These are phyloP conservation scores for Magnolia officinalis DNA, from an alignment of 164 flowering plant genomes.

Conservation along the genomic window DNA sequence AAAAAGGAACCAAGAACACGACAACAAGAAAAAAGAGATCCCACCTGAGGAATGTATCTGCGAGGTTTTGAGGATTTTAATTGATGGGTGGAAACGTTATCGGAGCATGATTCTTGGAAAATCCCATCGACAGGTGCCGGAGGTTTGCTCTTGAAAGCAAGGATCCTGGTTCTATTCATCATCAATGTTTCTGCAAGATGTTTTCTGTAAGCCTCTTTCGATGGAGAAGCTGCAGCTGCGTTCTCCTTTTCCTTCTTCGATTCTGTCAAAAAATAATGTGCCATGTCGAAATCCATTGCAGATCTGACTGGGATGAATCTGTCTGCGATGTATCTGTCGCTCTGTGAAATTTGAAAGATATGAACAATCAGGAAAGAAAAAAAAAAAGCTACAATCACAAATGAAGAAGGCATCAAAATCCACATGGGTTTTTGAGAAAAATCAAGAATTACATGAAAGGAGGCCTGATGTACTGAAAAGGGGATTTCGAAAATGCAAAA, in stretches of 20 bases:
- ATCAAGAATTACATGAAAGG: background rate
- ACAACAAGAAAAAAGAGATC: background rate
- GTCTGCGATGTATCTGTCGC: slow-evolving; percentile 18
- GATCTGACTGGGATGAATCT: slow-evolving; percentile 55
- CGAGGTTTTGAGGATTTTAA: slow-evolving; percentile 33
- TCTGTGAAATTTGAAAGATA: slow-evolving; percentile 19
- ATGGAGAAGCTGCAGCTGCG: slow-evolving; percentile 31
- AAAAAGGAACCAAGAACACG: background rate
- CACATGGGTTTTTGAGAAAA: background rate
- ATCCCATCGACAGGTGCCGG: slow-evolving; percentile 30
- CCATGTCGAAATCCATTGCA: slow-evolving; percentile 54
- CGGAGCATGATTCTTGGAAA: slow-evolving; percentile 21
- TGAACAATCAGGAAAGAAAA: background rate
- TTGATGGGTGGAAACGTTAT: slow-evolving; percentile 10
- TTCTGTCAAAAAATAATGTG: slow-evolving; percentile 40
- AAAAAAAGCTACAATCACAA: background rate
- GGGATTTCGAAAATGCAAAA: background rate
- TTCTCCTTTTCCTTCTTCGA: slow-evolving; percentile 45
- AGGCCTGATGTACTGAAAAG: background rate
- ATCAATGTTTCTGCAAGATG: slow-evolving; percentile 38
- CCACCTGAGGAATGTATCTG: slow-evolving; percentile 52
- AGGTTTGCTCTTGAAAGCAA: slow-evolving; percentile 56
- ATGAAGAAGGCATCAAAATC: too few relatives aligned
- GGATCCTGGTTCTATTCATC: slow-evolving; percentile 48
- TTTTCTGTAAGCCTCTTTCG: slow-evolving; percentile 47